Conservation (phyloP, 2,329 filamentous ascomycete genomes). For the Emergomyces africanus region DNA sequence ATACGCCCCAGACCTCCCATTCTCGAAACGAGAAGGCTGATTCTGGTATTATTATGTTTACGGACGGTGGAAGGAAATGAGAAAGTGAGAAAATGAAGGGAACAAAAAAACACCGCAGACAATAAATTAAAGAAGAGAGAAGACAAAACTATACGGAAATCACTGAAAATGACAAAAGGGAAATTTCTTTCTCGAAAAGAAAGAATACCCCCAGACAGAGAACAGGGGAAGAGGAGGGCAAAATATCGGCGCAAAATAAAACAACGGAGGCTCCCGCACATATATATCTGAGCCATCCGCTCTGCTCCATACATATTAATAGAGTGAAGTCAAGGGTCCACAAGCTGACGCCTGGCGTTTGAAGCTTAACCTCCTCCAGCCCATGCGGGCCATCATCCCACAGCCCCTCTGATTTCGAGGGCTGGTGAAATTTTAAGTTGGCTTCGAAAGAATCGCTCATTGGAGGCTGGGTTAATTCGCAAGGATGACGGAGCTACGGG, state of each 20-base stretch:
- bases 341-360: too few species aligned
- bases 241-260: neutral
- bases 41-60: neutral
- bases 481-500: too few species aligned
- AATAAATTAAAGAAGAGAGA: neutral
- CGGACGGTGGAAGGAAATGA: neutral
- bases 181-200: neutral
- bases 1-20: neutral
- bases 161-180: neutral
- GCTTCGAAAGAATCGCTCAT: neutral
- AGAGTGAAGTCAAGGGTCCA: too few species aligned
- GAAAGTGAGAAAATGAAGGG: neutral
- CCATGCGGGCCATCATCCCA: neutral
- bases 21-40: neutral
- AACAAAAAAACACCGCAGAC: neutral
- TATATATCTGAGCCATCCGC: neutral
- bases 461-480: too few species aligned
- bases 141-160: neutral
- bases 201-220: neutral
- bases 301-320: neutral
- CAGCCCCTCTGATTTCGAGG: neutral
- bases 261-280: neutral
- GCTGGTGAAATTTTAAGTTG: neutral
- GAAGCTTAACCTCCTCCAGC: too few species aligned
- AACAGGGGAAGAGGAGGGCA: neutral